phyloP scores from a whole-genome alignment of 2,329 filamentous ascomycete species.

The Thelonectria olida region DNA sequence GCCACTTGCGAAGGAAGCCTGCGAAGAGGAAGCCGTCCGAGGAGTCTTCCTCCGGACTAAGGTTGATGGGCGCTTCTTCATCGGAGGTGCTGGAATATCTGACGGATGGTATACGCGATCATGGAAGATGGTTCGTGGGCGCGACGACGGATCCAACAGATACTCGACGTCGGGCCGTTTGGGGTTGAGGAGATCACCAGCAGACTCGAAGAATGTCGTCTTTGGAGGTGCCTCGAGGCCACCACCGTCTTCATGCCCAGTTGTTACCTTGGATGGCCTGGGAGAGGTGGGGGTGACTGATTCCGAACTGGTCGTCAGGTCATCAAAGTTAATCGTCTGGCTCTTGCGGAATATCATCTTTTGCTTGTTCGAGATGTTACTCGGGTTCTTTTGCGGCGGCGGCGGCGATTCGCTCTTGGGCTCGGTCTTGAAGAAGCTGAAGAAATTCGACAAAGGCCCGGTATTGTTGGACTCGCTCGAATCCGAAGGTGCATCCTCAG shows the following conservation, averaged over 20 bases:
- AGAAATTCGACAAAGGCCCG: conserved; percentile 68
- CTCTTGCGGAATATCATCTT: conserved; percentile 79
- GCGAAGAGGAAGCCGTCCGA: conserved; percentile 34
- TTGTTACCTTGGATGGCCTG: conserved; percentile 53
- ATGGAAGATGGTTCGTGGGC: conserved; percentile 93
- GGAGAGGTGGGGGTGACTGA: conserved; percentile 13
- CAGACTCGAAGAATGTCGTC: conserved; percentile 95
- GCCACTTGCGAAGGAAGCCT: conserved; percentile 38
- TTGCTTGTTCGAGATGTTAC: conserved; percentile 65
- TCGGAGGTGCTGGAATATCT: conserved; percentile 86
- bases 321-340: conserved; percentile 68
- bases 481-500: conserved; percentile 37
- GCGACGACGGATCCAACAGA: conserved; percentile 81
- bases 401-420: conserved; percentile 48
- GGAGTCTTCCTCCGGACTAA: conserved; percentile 45
- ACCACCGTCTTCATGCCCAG: conserved; percentile 60
- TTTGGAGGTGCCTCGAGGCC: conserved; percentile 78
- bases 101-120: conserved; percentile 93
- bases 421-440: conserved; percentile 76
- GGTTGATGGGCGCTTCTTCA: conserved; percentile 61
- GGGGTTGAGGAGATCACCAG: conserved; percentile 90
- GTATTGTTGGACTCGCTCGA: conserved; percentile 48
- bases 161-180: conserved; percentile 85
- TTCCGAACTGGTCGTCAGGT: conserved; percentile 10
- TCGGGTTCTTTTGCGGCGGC: conserved; percentile 47